Base-by-base conservation (phyloP, 768 basidiomycete species). In the Boletus rubroflammeus region DNA sequence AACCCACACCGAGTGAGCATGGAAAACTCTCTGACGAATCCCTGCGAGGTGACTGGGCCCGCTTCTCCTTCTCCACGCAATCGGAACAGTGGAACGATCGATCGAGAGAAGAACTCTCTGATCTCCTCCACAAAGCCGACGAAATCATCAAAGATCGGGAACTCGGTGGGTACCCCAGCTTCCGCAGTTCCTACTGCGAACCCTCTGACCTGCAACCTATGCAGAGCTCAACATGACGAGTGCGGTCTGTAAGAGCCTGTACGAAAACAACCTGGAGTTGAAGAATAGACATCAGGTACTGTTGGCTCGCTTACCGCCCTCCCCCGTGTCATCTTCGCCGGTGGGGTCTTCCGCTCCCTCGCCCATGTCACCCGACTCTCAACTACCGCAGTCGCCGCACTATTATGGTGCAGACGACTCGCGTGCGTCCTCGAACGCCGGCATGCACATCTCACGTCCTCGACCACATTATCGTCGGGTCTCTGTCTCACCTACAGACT, bases 121-220 rank as follows among this genome's bases (percentile, higher is more conserved):
- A 79, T 40, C 74, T 93, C 40, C 78, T 93, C 34, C 71, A 82
- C 42, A 84, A 85, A 66, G 91, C 90, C 0, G 86, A 87, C 58
- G 82, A 75, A 55, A 74, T 92, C 45, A 91, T 93, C 59, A 86
- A 83, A 66, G 82, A 84, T 54, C 77, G 90, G 36, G 90, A 89
- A 72, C 80, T 79, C 58, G 90, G 91, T 88, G 66, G 47, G 83
- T 58, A 13, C n/a, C 45, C 28, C 55, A 19, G 32, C 49, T 43
- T 54, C 41, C 26, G 23, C 28, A 31, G 45, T 35, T 36, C 17
- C 21, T 35, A 29, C 26, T 32, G 36, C 42, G 47, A 53, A 54
- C 40, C 53, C 53, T 58, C 40, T 58, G 54, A 55, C 52, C 32
- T 51, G 43, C 54, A 84, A 13, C 26, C 15, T 11, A 19, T 21